Evolutionary conservation across 2,329 filamentous ascomycete species (phyloP), one percentile per base, ranked within the genome.

Genomic region (Fusarium tanahbumbuense): DNA sequence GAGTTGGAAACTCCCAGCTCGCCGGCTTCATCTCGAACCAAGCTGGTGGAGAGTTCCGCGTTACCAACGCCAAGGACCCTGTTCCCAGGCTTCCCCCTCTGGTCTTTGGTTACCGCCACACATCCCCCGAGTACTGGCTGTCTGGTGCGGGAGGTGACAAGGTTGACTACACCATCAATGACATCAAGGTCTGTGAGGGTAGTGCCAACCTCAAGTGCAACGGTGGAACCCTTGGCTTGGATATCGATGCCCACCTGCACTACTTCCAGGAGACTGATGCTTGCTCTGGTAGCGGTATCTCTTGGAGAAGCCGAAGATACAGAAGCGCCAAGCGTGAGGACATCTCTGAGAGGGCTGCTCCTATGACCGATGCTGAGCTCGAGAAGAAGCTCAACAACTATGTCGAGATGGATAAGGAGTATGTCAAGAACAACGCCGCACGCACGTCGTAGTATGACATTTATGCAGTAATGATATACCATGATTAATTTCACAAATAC

Each of bases 61-160:
- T 92, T 54, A 93, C 91, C 3, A 91, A 93, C 79, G 79, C 79
- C 44, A 81, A 86, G 71, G 92, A 94, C 76, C 88, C 90, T 1
- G 87, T 93, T 3, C 89, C 92, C 0, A 86, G 88, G 45, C 83
- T 94, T 40, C 91, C 91, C 2, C 87, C 89, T 13, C 79, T 88
- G 60, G 55, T 86, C 47, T 77, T 91, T 54, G 86, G 86, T 34
- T 93, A 89, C 81, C 81, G 85, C 41, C 91, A 93, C 78, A 86
- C 88, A n/a, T 87, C 83, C 18, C 90, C 91, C 2, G 92, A 93
- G 82, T 92, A 89, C 80, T 93, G 87, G 84, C 81, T 91, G 37
- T 76, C 81, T 10, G 75, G 73, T 32, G 82, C 82, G 18, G 55
- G 55, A 18, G 74, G 60, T 3, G 22, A 67, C 52, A 80, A 78